A percentile compares a stretch with the other conserved stretches of the same genome.
Conservation (phyloP, 495 filamentous ascomycete species). For the Neurospora sublineolata region DNA sequence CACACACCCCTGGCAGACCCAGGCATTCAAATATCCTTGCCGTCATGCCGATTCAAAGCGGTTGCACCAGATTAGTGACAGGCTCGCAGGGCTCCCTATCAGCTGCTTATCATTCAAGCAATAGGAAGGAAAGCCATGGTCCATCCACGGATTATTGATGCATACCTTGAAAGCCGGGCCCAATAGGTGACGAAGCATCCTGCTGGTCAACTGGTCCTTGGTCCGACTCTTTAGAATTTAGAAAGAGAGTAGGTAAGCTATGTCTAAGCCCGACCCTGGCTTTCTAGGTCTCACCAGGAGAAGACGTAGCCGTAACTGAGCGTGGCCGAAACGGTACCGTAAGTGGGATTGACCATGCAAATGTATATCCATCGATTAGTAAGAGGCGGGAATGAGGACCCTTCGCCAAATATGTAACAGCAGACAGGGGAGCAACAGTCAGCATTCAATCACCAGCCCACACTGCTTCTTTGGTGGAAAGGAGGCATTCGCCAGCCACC, state of each 20-base stretch:
- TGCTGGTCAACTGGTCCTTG: not conserved
- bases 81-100: not conserved
- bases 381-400: not conserved
- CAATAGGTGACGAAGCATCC: not conserved
- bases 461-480: not conserved
- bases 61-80: not conserved
- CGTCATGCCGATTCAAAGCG: not conserved
- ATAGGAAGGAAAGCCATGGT: not conserved
- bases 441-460: not conserved
- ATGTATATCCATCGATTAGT: not conserved
- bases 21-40: not conserved
- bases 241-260: not conserved
- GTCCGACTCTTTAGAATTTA: not conserved
- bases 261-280: not conserved
- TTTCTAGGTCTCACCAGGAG: not conserved
- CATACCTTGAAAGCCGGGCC: not conserved
- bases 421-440: not conserved
- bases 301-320: not conserved
- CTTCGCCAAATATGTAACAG: not conserved
- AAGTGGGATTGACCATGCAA: not conserved
- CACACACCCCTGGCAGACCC: not conserved
- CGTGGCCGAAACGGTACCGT: not conserved
- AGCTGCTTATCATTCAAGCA: not conserved
- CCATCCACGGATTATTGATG: not conserved
- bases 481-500: not conserved